phyloP scores from a whole-genome alignment of 257 asterid genomes.

The Ehretia macrophylla region DNA sequence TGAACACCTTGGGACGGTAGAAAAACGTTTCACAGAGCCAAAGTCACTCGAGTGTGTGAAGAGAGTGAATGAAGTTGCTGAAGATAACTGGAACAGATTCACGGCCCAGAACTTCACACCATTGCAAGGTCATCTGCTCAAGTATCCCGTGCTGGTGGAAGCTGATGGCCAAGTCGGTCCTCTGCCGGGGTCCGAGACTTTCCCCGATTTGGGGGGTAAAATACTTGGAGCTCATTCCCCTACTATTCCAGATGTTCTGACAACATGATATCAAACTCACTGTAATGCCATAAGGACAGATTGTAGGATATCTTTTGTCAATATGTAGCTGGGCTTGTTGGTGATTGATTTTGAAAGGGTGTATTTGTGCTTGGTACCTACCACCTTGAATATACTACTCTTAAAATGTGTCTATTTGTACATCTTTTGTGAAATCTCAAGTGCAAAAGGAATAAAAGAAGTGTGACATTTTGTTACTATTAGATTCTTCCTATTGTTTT shows the following conservation, averaged over 20 bases:
- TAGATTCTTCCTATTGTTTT: no score
- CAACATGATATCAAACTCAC: slow-evolving; percentile 37
- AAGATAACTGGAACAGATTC: slow-evolving; percentile 59
- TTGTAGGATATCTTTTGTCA: neutral
- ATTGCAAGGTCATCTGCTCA: slow-evolving; percentile 79
- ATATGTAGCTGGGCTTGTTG: no score
- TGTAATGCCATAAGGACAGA: neutral
- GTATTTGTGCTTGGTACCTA: neutral
- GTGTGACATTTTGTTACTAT: no score
- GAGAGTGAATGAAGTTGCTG: slow-evolving; percentile 60
- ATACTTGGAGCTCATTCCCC: slow-evolving; percentile 63
- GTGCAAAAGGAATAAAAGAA: no score
- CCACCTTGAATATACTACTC: no score
- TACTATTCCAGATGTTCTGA: slow-evolving; percentile 64
- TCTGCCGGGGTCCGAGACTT: slow-evolving; percentile 51
- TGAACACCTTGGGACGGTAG: slow-evolving; percentile 71
- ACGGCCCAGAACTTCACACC: slow-evolving; percentile 32
- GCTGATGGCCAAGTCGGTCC: slow-evolving; percentile 63
- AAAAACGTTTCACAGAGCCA: slow-evolving; percentile 50
- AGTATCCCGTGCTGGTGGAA: slow-evolving; percentile 68
- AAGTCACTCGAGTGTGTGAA: slow-evolving; percentile 56
- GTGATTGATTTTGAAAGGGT: neutral
- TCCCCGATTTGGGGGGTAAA: slow-evolving; percentile 86
- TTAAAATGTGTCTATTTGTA: neutral
- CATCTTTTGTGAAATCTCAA: neutral